A percentile compares a stretch with the other conserved stretches of the same genome.
These are phyloP conservation scores for Prosopis cineraria DNA, from an alignment of 306 rosid genomes.

Conservation along the genomic window DNA sequence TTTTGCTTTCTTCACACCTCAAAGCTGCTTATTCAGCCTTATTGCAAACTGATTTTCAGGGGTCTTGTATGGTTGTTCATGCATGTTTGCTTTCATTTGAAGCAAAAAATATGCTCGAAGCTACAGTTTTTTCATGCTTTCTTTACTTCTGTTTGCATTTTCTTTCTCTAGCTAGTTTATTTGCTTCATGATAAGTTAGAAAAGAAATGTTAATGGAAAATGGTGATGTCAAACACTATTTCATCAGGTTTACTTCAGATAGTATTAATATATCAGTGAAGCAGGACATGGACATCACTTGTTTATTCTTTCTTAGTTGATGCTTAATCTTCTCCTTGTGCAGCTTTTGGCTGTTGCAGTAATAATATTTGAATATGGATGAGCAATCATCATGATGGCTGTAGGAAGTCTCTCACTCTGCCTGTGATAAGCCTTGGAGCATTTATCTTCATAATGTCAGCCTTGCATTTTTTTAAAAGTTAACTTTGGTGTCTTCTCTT, in stretches of 20 bases:
- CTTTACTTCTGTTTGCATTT: constrained; percentile 6
- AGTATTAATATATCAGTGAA: background rate
- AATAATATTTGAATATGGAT: constrained; percentile 83
- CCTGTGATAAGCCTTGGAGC: constrained; percentile 86
- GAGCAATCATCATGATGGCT: constrained; percentile 77
- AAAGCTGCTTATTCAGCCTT: background rate
- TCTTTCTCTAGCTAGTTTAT: constrained; percentile 24
- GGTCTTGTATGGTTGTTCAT: constrained; percentile 4
- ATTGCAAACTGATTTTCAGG: background rate
- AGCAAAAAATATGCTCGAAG: constrained; percentile 6
- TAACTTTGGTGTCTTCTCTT: constrained; percentile 17
- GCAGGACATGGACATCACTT: background rate
- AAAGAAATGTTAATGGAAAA: background rate
- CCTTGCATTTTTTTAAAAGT: constrained; percentile 19
- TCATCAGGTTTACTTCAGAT: background rate
- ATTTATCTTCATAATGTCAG: constrained; percentile 76
- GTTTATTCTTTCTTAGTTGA: background rate
- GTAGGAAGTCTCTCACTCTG: constrained; percentile 81
- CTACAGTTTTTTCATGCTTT: constrained; percentile 26
- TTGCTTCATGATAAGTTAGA: background rate
- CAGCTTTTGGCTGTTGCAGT: constrained; percentile 81
- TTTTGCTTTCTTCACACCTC: background rate
- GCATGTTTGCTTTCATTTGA: constrained; percentile 21
- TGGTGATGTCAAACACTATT: background rate
- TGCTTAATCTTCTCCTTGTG: constrained; percentile 26